phyloP scores from a whole-genome alignment of 2,329 filamentous ascomycete species.

The Calycina marina region DNA sequence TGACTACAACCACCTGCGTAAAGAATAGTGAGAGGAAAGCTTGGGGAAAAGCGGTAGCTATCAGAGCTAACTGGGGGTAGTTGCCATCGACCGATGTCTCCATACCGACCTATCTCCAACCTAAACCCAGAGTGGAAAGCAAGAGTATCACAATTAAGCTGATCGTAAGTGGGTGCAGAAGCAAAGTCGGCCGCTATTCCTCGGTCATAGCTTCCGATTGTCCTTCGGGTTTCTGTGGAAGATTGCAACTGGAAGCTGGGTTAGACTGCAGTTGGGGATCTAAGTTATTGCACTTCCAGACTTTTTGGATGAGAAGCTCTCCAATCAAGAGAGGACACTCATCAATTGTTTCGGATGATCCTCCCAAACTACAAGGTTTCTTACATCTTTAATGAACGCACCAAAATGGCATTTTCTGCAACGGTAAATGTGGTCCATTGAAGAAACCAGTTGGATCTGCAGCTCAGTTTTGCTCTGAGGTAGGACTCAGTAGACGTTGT shows the following conservation, averaged over 20 bases:
- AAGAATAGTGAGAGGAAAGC: conserved; percentile 40
- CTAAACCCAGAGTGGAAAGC: conserved; percentile 37
- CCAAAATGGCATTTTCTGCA: conserved; percentile 52
- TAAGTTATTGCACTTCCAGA: conserved; percentile 34
- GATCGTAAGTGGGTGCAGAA: conserved; percentile 40
- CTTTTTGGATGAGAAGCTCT: conserved; percentile 38
- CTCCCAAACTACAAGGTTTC: conserved; percentile 47
- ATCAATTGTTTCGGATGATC: conserved; percentile 43
- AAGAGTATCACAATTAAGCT: conserved; percentile 37
- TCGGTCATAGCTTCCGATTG: neutral
- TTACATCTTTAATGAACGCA: conserved; percentile 45
- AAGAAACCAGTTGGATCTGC: conserved; percentile 45
- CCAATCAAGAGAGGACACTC: conserved; percentile 36
- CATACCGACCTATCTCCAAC: conserved; percentile 38
- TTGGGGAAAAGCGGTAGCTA: conserved; percentile 33
- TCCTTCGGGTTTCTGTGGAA: neutral
- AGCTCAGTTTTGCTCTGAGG: conserved; percentile 36
- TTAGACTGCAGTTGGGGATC: conserved; percentile 11
- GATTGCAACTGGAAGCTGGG: neutral
- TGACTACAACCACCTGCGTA: conserved; percentile 34
- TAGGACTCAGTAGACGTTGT: conserved; percentile 43
- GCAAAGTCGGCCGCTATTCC: conserved; percentile 30
- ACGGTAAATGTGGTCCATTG: conserved; percentile 38
- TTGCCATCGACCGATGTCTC: conserved; percentile 37
- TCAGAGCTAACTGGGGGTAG: conserved; percentile 37